Base-by-base conservation (phyloP, 768 basidiomycete species). In the Suillus occidentalis region DNA sequence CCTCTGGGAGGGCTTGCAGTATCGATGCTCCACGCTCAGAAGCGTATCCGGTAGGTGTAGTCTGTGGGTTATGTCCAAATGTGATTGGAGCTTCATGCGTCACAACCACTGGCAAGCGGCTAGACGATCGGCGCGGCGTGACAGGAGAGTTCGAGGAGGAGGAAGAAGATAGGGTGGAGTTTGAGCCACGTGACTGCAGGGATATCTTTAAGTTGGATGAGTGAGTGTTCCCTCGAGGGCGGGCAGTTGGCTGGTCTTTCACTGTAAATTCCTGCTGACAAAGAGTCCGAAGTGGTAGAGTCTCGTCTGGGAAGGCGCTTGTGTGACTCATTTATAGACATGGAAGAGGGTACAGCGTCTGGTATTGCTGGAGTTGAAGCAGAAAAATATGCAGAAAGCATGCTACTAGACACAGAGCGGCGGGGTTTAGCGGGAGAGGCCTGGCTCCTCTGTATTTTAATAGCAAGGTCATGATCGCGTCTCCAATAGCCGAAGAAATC, bases 401-500 rank as follows among this genome's bases (percentile, higher is more conserved):
- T 77, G 72, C 84, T 89, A 71, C 80, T 81, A 5, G 83, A 79
- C 34, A 87, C 67, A 0, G 88, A 87, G 20, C 71, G 72, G 65
- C 82, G 81, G 22, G 77, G 69, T 52, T 67, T 68, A 31, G 71
- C 28, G 22, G 68, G 71, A 45, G 67, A 34, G n/a, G 66, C 58
- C 56, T 56, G 53, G 55, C 64, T 68, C 65, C 69, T 72, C 63
- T 61, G 73, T 63, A n/a, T 50, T 71, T 83, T 87, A 66, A 81
- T 79, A 34, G 80, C 80, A 22, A 85, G 77, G 61, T 93, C 91
- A 65, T 84, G 75, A 73, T 94, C 92, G 45, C 87, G 78, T 66
- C 88, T 80, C 92, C 92, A 94, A 67, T 84, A 83, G 16, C 85
- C 89, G 71, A 94, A 94, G 75, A 94, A 94, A 72, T 93, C 89